Conservation (phyloP, 2,329 filamentous ascomycete species). For the Ascochyta koolunga region DNA sequence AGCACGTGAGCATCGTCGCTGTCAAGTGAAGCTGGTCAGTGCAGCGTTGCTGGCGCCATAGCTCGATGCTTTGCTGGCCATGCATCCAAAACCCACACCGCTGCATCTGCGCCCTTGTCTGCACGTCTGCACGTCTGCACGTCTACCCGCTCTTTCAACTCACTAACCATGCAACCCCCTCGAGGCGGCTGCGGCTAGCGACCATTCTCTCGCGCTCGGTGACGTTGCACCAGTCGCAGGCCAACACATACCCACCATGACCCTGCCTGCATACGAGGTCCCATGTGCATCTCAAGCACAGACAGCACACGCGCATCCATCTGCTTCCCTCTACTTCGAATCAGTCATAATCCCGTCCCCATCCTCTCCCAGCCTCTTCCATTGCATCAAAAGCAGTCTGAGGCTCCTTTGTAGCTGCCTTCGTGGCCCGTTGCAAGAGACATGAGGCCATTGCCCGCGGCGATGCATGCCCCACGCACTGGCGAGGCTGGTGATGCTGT, state of each 20-base stretch:
- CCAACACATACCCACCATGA: slow-evolving; percentile 40
- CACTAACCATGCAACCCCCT: slow-evolving; percentile 19
- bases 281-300: slow-evolving; percentile 28
- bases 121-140: background rate
- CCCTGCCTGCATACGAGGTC: slow-evolving; percentile 33
- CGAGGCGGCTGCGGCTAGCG: slow-evolving; percentile 34
- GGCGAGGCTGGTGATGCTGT: slow-evolving; percentile 26
- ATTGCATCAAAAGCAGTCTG: slow-evolving; percentile 8
- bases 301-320: slow-evolving; percentile 31
- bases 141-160: slow-evolving; percentile 14
- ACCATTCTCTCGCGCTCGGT: slow-evolving; percentile 9
- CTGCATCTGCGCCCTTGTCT: slow-evolving; percentile 9
- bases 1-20: slow-evolving; percentile 2
- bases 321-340: slow-evolving; percentile 17
- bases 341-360: slow-evolving; percentile 15
- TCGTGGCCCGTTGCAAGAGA: slow-evolving; percentile 25
- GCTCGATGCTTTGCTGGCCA: slow-evolving; percentile 8
- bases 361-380: slow-evolving; percentile 20
- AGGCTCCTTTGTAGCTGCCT: slow-evolving; percentile 18
- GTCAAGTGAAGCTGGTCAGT: background rate
- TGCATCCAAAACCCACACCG: slow-evolving; percentile 9
- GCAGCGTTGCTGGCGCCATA: background rate
- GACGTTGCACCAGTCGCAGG: slow-evolving; percentile 40
- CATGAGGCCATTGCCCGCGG: slow-evolving; percentile 24
- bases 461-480: slow-evolving; percentile 28